These are phyloP conservation scores for Pichia manshurica DNA, from an alignment of 805 yeast species.

Conservation along the genomic window DNA sequence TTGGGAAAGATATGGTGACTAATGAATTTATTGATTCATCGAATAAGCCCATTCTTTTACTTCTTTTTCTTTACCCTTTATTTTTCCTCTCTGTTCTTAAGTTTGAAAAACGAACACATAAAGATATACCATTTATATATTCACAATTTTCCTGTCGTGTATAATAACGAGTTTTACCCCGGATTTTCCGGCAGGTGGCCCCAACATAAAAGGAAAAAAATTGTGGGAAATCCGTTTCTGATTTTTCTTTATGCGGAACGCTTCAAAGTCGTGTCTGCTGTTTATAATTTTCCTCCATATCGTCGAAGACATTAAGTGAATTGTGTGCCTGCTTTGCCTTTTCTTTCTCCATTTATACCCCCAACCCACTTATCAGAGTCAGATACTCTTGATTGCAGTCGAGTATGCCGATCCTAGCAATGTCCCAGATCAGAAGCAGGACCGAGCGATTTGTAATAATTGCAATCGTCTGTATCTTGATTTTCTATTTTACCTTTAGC, in stretches of 20 bases:
- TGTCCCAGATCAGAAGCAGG: not conserved
- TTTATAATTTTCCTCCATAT: too few species aligned
- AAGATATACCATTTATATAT: not conserved
- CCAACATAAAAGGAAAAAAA: too few species aligned
- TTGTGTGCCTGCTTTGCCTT: too few species aligned
- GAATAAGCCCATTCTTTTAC: not conserved
- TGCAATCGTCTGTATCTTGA: not conserved
- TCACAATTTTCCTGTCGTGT: not conserved
- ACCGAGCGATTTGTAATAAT: not conserved
- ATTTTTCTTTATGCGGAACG: too few species aligned
- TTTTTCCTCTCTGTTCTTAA: not conserved
- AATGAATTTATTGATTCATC: conserved; percentile 25
- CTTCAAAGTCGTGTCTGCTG: too few species aligned
- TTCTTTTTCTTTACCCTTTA: not conserved
- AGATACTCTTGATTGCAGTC: too few species aligned
- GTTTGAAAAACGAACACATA: too few species aligned
- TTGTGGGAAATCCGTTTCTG: too few species aligned
- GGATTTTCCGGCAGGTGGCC: too few species aligned
- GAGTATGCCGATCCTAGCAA: not conserved
- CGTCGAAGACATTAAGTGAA: too few species aligned
- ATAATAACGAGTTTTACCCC: not conserved
- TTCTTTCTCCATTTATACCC: too few species aligned
- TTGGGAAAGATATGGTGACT: conserved; percentile 59
- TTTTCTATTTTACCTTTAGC: not conserved
- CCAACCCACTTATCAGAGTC: too few species aligned